Conservation (phyloP, 2,329 filamentous ascomycete genomes). For the Beauveria brongniartii region DNA sequence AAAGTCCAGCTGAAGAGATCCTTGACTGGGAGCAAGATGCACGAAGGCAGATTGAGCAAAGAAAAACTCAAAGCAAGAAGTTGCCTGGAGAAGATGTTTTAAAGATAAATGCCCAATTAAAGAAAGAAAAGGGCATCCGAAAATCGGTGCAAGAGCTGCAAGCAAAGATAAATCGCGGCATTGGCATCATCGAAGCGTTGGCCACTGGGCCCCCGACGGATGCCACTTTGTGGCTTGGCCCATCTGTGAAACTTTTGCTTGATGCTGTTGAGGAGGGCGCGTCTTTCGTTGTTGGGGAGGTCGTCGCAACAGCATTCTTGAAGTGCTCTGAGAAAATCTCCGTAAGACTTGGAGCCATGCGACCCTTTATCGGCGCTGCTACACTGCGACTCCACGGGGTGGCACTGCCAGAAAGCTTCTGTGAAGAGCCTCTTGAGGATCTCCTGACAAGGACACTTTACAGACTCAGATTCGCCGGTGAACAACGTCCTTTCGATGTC, state of each 20-base stretch:
- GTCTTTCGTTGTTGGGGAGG: constrained; percentile 71
- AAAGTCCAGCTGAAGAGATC: constrained; percentile 89
- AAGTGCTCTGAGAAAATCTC: constrained; percentile 70
- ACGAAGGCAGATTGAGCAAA: constrained; percentile 76
- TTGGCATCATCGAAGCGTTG: constrained; percentile 77
- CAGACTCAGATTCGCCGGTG: constrained; percentile 78
- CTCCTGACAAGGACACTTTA: constrained; percentile 86
- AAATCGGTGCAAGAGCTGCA: constrained; percentile 61
- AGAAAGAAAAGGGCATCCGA: constrained; percentile 76
- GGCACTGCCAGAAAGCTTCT: constrained; percentile 62
- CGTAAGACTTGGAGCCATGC: constrained; percentile 63
- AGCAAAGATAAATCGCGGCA: constrained; percentile 67
- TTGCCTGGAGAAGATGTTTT: constrained; percentile 79
- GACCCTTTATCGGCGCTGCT: constrained; percentile 80
- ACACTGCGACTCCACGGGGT: constrained; percentile 73
- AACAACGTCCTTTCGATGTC: constrained; percentile 88
- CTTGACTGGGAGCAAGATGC: constrained; percentile 96
- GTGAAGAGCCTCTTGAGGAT: constrained; percentile 73
- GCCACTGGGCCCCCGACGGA: constrained; percentile 85
- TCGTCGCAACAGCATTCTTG: constrained; percentile 70
- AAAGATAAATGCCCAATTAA: constrained; percentile 85
- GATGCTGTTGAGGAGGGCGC: constrained; percentile 72
- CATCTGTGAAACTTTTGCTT: constrained; percentile 66
- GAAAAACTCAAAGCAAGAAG: constrained; percentile 87
- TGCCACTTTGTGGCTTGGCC: constrained; percentile 78